Base-by-base conservation (phyloP, 2,329 filamentous ascomycete genomes). In the Aspergillus amoenus region DNA sequence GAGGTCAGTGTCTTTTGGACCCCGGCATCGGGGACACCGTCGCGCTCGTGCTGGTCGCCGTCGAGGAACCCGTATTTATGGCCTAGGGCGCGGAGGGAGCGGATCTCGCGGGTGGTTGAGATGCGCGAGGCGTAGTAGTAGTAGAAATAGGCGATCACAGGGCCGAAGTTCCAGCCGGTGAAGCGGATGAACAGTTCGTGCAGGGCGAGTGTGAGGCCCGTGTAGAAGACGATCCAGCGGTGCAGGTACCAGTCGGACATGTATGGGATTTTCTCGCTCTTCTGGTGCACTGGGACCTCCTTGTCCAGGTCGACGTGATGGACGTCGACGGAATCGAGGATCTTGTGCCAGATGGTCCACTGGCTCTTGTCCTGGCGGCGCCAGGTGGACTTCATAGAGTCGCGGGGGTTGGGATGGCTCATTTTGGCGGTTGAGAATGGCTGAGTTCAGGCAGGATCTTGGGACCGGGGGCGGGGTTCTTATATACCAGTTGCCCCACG, bases 321-420 rank as follows among this genome's bases (percentile, higher is more conserved):
- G 4, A 67, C 62, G 41, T 64, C 63, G 3, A 75, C 58, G 0
- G 66, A 37, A 37, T 76, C 70, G 24, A 73, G 62, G 12, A 73
- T 52, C 65, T 64, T 69, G 57, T 76, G 73, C 37, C 61, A 58
- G 5, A 63, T 5, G 4, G 64, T 70, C 75, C 75, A 77, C 4
- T 64, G 40, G 22, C 58, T 57, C 39, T 57, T 65, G 57, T 70
- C 68, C 22, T 52, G 34, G 34, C 34, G 55, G 5, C 39, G 68
- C 75, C 75, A 77, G 8, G 74, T 76, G 5, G 75, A 74, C 65
- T 76, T 76, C 67, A 77, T 76, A 5, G 73, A 75, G 61, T 76
- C 73, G 46, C 69, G 71, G 2, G 66, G 64, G 21, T 62, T 64
- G 1, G 43, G 56, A 18, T 58, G 41, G 46, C 45, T 60, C 62